Conservation (phyloP, 78 protist species). For the Polysphondylium violaceum region DNA sequence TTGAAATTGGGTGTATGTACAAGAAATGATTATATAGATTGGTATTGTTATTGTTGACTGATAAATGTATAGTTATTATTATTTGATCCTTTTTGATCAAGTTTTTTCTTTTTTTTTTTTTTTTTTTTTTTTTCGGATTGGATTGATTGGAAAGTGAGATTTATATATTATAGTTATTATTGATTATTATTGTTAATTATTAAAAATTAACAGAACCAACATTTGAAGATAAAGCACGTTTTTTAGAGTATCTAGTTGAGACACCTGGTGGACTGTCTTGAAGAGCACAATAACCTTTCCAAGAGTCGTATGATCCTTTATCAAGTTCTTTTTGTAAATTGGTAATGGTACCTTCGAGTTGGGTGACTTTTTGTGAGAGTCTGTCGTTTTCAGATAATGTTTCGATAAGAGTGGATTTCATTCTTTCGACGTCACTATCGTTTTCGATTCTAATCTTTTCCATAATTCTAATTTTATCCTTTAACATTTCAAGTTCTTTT, state of each 20-base stretch:
- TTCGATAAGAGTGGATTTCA: conserved; percentile 45
- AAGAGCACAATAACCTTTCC: conserved; percentile 68
- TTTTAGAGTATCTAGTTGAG: conserved; percentile 58
- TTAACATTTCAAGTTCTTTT: conserved; percentile 54
- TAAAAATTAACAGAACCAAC: conserved; percentile 1
- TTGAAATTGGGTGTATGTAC: no score
- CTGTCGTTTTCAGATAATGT: conserved; percentile 47
- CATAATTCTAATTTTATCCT: conserved; percentile 48
- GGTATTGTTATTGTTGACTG: no score
- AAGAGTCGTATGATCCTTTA: conserved; percentile 54
- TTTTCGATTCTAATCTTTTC: conserved; percentile 44
- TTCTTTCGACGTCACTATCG: conserved; percentile 26
- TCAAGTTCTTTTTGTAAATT: conserved; percentile 38
- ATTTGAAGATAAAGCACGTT: conserved; percentile 38
- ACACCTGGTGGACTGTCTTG: conserved; percentile 80
- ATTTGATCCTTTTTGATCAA: conserved; percentile 1
- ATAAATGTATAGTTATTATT: no score
- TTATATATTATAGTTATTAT: background rate
- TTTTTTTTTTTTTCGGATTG: background rate
- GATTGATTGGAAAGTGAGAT: background rate
- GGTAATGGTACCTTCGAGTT: conserved; percentile 15
- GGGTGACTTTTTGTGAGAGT: conserved; percentile 25
- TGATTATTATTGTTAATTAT: background rate
- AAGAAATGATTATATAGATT: no score
- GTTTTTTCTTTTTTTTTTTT: background rate